Conservation (phyloP, 1,284 basidiomycete species). For the Cryptococcus sp. region DNA sequence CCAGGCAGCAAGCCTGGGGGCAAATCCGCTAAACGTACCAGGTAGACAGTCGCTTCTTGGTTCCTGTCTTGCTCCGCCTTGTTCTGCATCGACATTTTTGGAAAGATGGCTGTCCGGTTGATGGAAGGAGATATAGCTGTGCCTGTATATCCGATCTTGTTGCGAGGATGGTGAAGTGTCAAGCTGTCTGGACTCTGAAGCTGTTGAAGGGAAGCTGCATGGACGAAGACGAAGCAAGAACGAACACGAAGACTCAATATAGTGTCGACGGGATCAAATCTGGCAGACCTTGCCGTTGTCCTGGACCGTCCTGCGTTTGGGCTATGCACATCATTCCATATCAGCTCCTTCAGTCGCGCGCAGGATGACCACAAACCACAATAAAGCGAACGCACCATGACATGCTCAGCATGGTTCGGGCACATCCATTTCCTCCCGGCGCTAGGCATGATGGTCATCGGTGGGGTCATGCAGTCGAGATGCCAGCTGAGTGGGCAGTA, state of each 20-base stretch:
- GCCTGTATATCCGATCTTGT: too few relatives aligned
- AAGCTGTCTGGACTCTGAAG: too few relatives aligned
- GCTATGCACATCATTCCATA: constrained; percentile 54
- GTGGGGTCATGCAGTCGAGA: constrained; percentile 91
- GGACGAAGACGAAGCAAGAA: not conserved
- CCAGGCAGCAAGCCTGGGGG: not conserved
- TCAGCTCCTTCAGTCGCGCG: too few relatives aligned
- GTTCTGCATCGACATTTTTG: constrained; percentile 29
- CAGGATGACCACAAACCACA: too few relatives aligned
- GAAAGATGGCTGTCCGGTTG: not conserved
- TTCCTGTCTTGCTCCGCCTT: constrained; percentile 78
- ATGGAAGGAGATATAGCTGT: too few relatives aligned
- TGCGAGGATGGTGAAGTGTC: too few relatives aligned
- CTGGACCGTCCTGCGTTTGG: constrained; percentile 71
- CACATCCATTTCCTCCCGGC: constrained; percentile 97
- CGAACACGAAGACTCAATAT: not conserved
- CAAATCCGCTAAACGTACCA: constrained; percentile 57
- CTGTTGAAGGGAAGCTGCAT: too few relatives aligned
- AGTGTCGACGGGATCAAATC: too few relatives aligned
- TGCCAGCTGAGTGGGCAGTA: constrained; percentile 96
- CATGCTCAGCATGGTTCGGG: constrained; percentile 85
- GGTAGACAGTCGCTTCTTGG: constrained; percentile 90
- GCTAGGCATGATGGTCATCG: constrained; percentile 78
- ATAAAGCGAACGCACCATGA: constrained; percentile 51
- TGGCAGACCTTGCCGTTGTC: constrained; percentile 56